Conservation (phyloP, 1,284 basidiomycete species). For the Ganoderma resinaceum region DNA sequence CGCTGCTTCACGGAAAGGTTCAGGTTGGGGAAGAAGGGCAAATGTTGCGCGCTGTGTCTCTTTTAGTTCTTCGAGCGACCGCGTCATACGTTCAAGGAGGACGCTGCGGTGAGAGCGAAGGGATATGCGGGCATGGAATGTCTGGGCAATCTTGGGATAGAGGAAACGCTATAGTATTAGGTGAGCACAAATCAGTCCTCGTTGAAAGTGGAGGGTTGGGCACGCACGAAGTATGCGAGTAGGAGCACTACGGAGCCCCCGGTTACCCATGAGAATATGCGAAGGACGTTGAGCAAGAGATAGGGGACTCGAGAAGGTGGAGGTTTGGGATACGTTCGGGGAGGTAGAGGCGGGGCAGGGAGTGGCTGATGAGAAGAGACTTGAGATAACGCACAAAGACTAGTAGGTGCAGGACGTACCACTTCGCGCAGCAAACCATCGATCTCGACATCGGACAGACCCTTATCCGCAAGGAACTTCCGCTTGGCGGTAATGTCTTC, state of each 20-base stretch:
- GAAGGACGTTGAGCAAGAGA: constrained; percentile 61
- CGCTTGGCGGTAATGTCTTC: constrained; percentile 66
- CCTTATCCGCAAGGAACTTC: constrained; percentile 75
- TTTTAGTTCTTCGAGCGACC: constrained; percentile 59
- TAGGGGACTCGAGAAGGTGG: constrained; percentile 74
- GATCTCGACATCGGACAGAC: constrained; percentile 67
- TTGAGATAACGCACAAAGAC: constrained; percentile 18
- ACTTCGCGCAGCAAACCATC: constrained; percentile 61
- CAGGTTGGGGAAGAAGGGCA: constrained; percentile 59
- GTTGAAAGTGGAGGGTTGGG: neutral
- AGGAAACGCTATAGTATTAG: constrained; percentile 59
- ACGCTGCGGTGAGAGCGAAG: constrained; percentile 64
- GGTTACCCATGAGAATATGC: constrained; percentile 61
- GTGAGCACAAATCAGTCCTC: neutral
- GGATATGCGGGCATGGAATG: constrained; percentile 64
- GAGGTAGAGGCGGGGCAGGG: constrained; percentile 63
- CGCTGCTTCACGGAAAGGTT: constrained; percentile 54
- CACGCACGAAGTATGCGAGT: constrained; percentile 58
- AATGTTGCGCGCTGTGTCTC: constrained; percentile 59
- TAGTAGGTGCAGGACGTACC: constrained; percentile 46
- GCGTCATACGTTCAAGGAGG: constrained; percentile 59
- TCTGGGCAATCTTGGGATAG: constrained; percentile 66
- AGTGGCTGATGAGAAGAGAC: constrained; percentile 49
- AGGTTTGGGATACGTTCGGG: constrained; percentile 74
- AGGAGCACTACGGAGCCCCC: constrained; percentile 66